Percentiles rank a stretch among this genome's conserved stretches.
Conservation (phyloP, 495 filamentous ascomycete species). For the Tuber aestivum region DNA sequence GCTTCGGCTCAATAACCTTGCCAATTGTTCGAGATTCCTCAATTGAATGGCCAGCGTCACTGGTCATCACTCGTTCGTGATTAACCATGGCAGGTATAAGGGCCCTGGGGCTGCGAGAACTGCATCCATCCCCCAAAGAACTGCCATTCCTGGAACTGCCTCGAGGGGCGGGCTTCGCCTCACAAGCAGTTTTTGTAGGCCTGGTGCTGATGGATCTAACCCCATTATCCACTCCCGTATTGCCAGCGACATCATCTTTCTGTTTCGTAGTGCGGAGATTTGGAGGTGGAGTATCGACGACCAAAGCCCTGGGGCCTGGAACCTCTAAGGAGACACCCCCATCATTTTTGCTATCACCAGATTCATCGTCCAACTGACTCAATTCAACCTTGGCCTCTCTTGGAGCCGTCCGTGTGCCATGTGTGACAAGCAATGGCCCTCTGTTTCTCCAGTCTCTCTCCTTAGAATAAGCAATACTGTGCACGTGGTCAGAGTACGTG, state of each 20-base stretch:
- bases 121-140: not conserved
- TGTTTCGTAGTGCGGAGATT: not conserved
- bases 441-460: slow-evolving; percentile 2
- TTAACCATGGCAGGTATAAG: not conserved
- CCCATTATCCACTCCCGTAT: not conserved
- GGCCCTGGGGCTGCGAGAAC: not conserved
- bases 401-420: not conserved
- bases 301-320: not conserved
- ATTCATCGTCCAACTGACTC: not conserved
- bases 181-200: not conserved
- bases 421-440: not conserved
- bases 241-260: not conserved
- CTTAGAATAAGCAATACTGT: not conserved
- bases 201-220: not conserved
- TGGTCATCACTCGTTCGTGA: not conserved
- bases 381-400: not conserved
- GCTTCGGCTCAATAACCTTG: not conserved
- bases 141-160: not conserved
- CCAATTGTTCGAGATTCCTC: not conserved
- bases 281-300: not conserved
- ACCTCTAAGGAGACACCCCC: not conserved
- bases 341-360: not conserved
- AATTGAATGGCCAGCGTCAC: not conserved
- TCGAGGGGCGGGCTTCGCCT: not conserved
- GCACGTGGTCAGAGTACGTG: not conserved